These are phyloP conservation scores for Pilasporangium apinafurcum DNA, from an alignment of 352 stramenopile species.

Conservation along the genomic window DNA sequence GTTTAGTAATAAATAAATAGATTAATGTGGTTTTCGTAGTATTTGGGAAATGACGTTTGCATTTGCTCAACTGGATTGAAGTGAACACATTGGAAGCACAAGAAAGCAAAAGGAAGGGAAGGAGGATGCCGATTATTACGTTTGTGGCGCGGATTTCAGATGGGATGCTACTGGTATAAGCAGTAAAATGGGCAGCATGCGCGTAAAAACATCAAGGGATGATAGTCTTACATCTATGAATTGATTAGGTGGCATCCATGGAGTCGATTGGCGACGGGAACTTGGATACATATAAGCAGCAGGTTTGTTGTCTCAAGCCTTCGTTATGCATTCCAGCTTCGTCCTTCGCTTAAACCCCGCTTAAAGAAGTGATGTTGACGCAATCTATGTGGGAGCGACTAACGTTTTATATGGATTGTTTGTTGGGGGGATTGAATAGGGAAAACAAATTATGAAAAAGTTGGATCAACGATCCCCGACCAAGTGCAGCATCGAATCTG, in stretches of 20 bases:
- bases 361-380: too few relatives aligned
- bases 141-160: conserved; percentile 92
- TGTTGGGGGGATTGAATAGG: conserved; percentile 25
- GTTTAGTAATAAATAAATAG: too few relatives aligned
- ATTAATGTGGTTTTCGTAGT: too few relatives aligned
- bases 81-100: too few relatives aligned
- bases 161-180: conserved; percentile 87
- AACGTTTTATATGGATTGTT: background rate
- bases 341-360: too few relatives aligned
- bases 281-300: conserved; percentile 87
- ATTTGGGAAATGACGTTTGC: too few relatives aligned
- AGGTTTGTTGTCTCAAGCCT: conserved; percentile 19
- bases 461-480: conserved; percentile 87
- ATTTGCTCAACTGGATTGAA: too few relatives aligned
- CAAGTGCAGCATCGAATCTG: conserved; percentile 94
- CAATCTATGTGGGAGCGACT: background rate
- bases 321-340: background rate
- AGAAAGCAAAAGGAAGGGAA: background rate
- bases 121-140: conserved; percentile 94
- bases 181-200: background rate
- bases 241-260: conserved; percentile 87
- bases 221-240: background rate
- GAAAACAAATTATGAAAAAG: conserved; percentile 92
- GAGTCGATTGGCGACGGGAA: conserved; percentile 85
- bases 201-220: background rate